These are phyloP conservation scores for Citropsis articulata DNA, from an alignment of 345 rosid species.

Conservation along the genomic window DNA sequence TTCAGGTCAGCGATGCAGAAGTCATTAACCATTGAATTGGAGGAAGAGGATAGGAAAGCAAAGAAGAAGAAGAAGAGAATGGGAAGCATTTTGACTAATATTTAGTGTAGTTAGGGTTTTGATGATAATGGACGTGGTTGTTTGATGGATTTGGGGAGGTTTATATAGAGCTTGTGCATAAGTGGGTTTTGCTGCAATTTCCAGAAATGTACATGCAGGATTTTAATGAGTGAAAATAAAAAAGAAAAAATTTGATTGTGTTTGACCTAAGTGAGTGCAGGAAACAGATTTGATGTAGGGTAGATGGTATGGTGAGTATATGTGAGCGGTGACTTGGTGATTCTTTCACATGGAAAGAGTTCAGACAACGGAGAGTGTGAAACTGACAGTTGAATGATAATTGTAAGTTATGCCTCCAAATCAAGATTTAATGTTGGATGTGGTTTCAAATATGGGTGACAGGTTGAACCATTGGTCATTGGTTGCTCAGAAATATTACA, in stretches of 20 bases:
- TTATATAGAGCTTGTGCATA: constrained; percentile 18
- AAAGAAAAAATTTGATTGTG: not conserved
- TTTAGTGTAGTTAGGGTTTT: not conserved
- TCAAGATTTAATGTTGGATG: too few species aligned
- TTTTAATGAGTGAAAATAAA: not conserved
- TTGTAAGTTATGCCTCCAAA: too few species aligned
- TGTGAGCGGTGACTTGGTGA: too few species aligned
- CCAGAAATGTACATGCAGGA: not conserved
- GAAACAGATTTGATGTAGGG: too few species aligned
- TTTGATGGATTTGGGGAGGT: not conserved
- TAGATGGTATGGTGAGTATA: too few species aligned
- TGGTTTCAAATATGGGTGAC: too few species aligned
- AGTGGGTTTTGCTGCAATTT: not conserved
- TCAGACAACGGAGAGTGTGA: too few species aligned
- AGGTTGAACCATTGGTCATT: too few species aligned
- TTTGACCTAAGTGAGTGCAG: too few species aligned
- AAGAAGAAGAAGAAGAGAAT: constrained; percentile 48
- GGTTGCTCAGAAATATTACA: too few species aligned
- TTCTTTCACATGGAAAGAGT: too few species aligned
- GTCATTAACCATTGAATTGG: constrained; percentile 52
- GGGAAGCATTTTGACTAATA: constrained; percentile 43
- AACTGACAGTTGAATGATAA: too few species aligned
- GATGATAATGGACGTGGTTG: not conserved
- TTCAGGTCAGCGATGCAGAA: constrained; percentile 76
- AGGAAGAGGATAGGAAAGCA: constrained; percentile 39